Conservation (phyloP, 2,329 filamentous ascomycete species). For the Cladosporium oxysporum region DNA sequence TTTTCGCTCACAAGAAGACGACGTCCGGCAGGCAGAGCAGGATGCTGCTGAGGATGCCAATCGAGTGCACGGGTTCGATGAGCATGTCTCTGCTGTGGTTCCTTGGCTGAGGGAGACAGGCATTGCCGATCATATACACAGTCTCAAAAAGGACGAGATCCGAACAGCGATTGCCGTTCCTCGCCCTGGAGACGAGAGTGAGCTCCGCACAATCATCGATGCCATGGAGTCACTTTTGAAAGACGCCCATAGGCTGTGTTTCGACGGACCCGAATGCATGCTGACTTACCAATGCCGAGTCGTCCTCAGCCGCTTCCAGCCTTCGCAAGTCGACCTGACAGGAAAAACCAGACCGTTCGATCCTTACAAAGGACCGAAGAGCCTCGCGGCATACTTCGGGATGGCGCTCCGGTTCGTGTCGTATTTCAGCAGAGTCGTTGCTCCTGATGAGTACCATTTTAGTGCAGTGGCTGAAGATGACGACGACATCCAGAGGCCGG, state of each 20-base stretch:
- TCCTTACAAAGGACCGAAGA: constrained; percentile 12
- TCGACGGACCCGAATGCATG: constrained; percentile 22
- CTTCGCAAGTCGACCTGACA: constrained; percentile 8
- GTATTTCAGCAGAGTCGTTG: background rate
- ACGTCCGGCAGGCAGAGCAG: background rate
- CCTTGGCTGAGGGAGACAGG: constrained; percentile 21
- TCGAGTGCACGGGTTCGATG: constrained; percentile 18
- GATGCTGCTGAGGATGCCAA: constrained; percentile 9
- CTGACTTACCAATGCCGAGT: constrained; percentile 21
- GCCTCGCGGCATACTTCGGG: background rate
- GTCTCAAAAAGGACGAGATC: constrained; percentile 21
- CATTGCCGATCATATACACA: constrained; percentile 12
- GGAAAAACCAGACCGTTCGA: constrained; percentile 20
- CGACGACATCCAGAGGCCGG: background rate
- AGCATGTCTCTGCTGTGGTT: constrained; percentile 15
- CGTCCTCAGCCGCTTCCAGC: constrained; percentile 20
- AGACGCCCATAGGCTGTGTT: constrained; percentile 20
- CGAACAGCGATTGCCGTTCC: constrained; percentile 15
- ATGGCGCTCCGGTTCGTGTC: background rate
- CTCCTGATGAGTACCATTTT: constrained; percentile 9
- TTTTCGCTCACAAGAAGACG: constrained; percentile 10
- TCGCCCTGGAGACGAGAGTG: background rate
- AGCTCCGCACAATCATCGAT: constrained; percentile 4
- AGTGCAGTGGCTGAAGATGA: background rate
- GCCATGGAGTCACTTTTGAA: constrained; percentile 8